phyloP scores from a whole-genome alignment of 441 rosid species.

The Adansonia rubrostipa region DNA sequence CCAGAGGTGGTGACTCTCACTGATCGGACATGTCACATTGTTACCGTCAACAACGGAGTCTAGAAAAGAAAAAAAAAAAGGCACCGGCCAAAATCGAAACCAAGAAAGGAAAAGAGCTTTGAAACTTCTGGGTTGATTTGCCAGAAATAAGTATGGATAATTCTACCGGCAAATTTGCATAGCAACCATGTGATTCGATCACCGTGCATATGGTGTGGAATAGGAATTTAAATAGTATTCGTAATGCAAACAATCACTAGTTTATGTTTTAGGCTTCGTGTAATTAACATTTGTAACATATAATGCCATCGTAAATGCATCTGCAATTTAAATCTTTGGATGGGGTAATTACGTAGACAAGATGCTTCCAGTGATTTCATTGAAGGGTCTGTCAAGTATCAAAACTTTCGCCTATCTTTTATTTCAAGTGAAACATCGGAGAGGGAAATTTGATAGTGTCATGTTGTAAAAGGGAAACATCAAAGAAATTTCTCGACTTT shows the following conservation, averaged over 20 bases:
- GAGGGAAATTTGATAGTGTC: not conserved
- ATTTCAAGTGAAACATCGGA: not conserved
- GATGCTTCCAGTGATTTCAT: not conserved
- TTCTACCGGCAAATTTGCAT: not conserved
- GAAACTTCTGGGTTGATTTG: not conserved
- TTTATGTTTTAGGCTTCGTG: too few species aligned
- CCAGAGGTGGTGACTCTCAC: not conserved
- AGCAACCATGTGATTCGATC: not conserved
- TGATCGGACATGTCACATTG: not conserved
- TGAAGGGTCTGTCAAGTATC: not conserved
- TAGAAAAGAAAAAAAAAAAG: not conserved
- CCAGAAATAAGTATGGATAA: not conserved
- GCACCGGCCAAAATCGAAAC: not conserved
- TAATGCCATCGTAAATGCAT: too few species aligned
- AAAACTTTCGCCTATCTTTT: not conserved
- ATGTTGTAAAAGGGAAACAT: constrained; percentile 31
- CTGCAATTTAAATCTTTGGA: not conserved
- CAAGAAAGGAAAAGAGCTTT: not conserved
- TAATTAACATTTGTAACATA: too few species aligned
- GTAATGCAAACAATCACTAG: too few species aligned
- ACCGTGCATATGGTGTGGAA: not conserved
- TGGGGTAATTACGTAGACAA: not conserved
- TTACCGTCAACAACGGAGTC: not conserved
- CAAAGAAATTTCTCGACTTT: constrained; percentile 47
- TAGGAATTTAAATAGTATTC: too few species aligned